Conservation (phyloP, 805 yeast species). For the Wickerhamomyces canadensis region DNA sequence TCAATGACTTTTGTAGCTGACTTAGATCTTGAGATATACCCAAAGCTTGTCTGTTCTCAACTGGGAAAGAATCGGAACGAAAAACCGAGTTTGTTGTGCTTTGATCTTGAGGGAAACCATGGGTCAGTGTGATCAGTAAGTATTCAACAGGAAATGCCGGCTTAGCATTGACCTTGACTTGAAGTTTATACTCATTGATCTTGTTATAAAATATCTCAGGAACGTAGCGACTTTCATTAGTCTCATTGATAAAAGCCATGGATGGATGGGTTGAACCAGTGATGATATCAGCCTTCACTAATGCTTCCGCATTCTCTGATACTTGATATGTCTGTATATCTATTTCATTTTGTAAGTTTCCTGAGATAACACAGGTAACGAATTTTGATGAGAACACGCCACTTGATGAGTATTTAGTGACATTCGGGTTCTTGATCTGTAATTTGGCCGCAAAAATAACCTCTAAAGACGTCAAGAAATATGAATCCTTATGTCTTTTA, state of each 20-base stretch:
- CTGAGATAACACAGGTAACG: slow-evolving; percentile 89
- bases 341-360: slow-evolving; percentile 83
- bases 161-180: slow-evolving; percentile 83
- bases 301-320: slow-evolving; percentile 78
- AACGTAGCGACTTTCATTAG: slow-evolving; percentile 73
- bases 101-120: slow-evolving; percentile 75
- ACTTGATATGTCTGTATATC: slow-evolving; percentile 91
- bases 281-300: slow-evolving; percentile 80
- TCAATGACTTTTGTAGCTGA: slow-evolving; percentile 47
- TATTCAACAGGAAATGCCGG: slow-evolving; percentile 95
- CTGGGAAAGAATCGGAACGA: slow-evolving; percentile 48
- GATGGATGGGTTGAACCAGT: slow-evolving; percentile 89
- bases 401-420: slow-evolving; percentile 54
- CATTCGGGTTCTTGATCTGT: slow-evolving; percentile 62
- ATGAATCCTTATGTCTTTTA: slow-evolving; percentile 88
- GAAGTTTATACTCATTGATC: slow-evolving; percentile 80
- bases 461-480: slow-evolving; percentile 85
- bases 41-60: slow-evolving; percentile 73
- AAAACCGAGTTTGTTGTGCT: slow-evolving; percentile 40
- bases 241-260: slow-evolving; percentile 71
- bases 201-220: slow-evolving; percentile 89
- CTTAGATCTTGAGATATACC: slow-evolving; percentile 69
- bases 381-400: slow-evolving; percentile 81
- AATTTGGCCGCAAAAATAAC: slow-evolving; percentile 74
- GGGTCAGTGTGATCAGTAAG: slow-evolving; percentile 78